Percentiles rank a stretch among this genome's conserved stretches.
Evolutionary conservation across 1,139 yeast species (phyloP).

Genomic region (Magnusiomyces suaveolens): DNA sequence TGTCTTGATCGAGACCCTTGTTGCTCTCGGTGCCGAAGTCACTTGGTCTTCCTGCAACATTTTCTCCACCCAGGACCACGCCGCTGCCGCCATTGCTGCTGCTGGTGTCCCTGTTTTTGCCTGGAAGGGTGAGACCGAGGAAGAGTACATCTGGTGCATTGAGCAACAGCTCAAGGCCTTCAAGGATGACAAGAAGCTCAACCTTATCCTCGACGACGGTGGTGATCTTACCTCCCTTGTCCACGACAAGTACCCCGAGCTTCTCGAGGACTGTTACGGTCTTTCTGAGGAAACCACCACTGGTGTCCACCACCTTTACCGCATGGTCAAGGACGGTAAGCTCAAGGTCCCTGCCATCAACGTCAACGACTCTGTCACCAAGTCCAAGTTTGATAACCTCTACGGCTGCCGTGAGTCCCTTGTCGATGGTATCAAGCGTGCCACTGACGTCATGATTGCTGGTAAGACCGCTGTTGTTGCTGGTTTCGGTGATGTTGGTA

Average conservation of each 20-base stretch:
- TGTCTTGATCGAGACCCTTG: constrained; percentile 94
- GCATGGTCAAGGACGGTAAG: constrained; percentile 80
- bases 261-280: constrained; percentile 93
- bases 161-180: constrained; percentile 98
- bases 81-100: constrained; percentile 99
- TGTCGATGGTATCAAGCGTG: constrained; percentile 98
- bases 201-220: constrained; percentile 98
- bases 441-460: constrained; percentile 99
- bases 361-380: constrained; percentile 98
- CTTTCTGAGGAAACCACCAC: constrained; percentile 99
- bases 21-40: constrained; percentile 98
- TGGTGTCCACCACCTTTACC: constrained; percentile 99
- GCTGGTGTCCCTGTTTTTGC: constrained; percentile 99
- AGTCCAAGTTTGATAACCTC: constrained; percentile 98
- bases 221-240: constrained; percentile 97
- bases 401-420: constrained; percentile 99
- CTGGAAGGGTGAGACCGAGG: constrained; percentile 99
- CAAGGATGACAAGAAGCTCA: constrained; percentile 93
- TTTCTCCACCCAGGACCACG: constrained; percentile 99
- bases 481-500: constrained; percentile 99
- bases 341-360: constrained; percentile 99
- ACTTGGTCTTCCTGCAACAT: constrained; percentile 99
- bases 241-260: constrained; percentile 97
- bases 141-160: constrained; percentile 98
- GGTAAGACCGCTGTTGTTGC: constrained; percentile 99